These are phyloP conservation scores for Sarcomyxa edulis DNA, from an alignment of 768 basidiomycete genomes.

Conservation along the genomic window DNA sequence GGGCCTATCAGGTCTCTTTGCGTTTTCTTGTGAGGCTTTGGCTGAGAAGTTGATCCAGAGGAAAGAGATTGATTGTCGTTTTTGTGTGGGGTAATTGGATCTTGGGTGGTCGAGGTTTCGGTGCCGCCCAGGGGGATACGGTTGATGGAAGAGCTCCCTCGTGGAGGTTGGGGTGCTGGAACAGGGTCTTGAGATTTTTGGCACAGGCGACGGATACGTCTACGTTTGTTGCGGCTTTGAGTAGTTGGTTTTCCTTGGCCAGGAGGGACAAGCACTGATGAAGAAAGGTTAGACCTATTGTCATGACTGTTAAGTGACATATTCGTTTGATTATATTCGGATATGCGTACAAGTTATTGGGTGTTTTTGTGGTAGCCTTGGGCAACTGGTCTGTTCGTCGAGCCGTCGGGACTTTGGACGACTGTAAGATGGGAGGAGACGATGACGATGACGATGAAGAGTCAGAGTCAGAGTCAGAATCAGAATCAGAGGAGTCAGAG, in stretches of 20 bases:
- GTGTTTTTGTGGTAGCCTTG: too few species aligned
- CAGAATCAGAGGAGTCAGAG: conserved; percentile 12
- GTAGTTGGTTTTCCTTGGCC: conserved; percentile 57
- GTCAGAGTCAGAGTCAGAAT: conserved; percentile 23
- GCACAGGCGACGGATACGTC: too few species aligned
- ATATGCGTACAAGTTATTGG: background rate
- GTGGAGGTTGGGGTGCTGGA: conserved; percentile 15
- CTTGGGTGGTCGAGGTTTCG: background rate
- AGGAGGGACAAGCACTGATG: conserved; percentile 49
- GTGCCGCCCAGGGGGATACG: conserved; percentile 33
- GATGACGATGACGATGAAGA: conserved; percentile 15
- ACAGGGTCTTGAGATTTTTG: too few species aligned
- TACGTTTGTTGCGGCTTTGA: conserved; percentile 51
- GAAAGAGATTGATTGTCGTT: too few species aligned
- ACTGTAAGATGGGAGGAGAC: conserved; percentile 7
- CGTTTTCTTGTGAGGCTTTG: background rate
- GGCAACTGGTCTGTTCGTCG: too few species aligned
- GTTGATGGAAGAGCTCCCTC: conserved; percentile 36
- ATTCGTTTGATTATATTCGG: background rate
- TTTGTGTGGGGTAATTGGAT: too few species aligned
- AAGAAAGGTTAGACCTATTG: conserved; percentile 1
- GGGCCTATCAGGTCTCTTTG: too few species aligned
- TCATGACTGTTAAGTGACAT: background rate
- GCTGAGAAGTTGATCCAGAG: background rate
- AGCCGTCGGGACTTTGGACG: too few species aligned